phyloP scores from a whole-genome alignment of 1,284 basidiomycete genomes.

The Cystobasidium sp. region DNA sequence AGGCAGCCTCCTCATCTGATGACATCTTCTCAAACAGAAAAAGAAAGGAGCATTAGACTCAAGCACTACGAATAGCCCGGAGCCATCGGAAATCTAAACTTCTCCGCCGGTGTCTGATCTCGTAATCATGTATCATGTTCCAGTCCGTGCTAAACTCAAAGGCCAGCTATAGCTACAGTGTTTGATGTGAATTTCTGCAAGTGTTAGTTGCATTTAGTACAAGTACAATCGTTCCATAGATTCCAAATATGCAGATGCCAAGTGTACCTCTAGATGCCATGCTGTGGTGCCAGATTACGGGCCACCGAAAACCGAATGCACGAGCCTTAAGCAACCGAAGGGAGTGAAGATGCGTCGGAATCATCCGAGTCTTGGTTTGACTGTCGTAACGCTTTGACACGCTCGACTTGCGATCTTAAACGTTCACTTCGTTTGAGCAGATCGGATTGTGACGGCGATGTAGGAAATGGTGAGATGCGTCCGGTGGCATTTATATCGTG shows the following conservation, averaged over 20 bases:
- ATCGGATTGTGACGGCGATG: constrained; percentile 7
- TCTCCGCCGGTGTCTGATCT: not conserved
- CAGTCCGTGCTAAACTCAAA: not conserved
- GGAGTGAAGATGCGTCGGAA: constrained; percentile 29
- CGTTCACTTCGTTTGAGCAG: constrained; percentile 15
- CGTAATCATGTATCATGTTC: not conserved
- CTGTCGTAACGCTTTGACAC: constrained; percentile 37
- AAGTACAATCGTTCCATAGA: not conserved
- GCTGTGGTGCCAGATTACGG: too few species aligned
- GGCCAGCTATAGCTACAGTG: constrained; percentile 18
- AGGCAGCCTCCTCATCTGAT: too few species aligned
- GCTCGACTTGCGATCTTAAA: constrained; percentile 30
- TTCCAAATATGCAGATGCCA: too few species aligned
- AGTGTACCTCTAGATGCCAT: too few species aligned
- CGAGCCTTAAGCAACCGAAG: not conserved
- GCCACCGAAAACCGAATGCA: not conserved
- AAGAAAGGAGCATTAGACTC: constrained; percentile 15
- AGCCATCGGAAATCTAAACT: not conserved
- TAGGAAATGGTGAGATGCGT: constrained; percentile 4
- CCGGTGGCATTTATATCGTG: constrained; percentile 22
- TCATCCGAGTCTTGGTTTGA: constrained; percentile 23
- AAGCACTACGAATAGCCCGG: not conserved
- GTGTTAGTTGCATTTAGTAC: not conserved
- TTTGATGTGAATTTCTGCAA: not conserved
- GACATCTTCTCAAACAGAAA: constrained; percentile 22